Base-by-base conservation (phyloP, 352 stramenopile species). In the Phytopythium kandeliae region DNA sequence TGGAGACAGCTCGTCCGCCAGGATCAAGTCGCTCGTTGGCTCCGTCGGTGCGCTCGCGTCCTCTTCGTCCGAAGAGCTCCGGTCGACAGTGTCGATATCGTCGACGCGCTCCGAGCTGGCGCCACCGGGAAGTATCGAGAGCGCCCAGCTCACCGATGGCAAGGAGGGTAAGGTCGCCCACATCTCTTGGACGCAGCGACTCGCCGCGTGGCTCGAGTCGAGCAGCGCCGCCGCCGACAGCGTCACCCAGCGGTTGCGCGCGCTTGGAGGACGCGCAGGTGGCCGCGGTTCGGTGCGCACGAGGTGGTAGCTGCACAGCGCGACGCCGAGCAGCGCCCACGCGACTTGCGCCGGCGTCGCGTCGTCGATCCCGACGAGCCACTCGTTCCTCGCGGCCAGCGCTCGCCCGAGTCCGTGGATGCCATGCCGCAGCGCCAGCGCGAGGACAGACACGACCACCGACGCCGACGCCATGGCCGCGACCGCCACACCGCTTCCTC, bases 1-100 rank as follows among this genome's bases (percentile, higher is more conserved):
- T 0, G 31, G 52, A 0, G 42, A 57, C 9, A 44, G 11, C 17
- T 73, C 69, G 36, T 75, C 65, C 16, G 48, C 46, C 10, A 79
- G 58, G 33, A 55, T 56, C 34, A 79, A 46, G 30, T 67, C 51
- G n/a, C 57, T 61, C 5, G 31, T 6, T 22, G 38, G 30, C 38
- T 45, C 21, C 5, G 12, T 45, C 12, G 38, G 4, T 6, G 40
- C 2, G 8, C 1, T 6, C 2, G 21, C 46, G 3, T 43, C 46
- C 4, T 24, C 31, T 15, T 43, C 33, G 5, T 33, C 21, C 5
- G 21, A 22, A 15, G 21, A 22, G 21, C 28, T 28, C 17, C 37
- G 0, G 4, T 19, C n/a, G 9, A 21, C 30, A 8, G 19, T 17
- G 25, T 10, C 12, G 13, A n/a, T n/a, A n/a, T 21, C 19, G n/a